phyloP scores from a whole-genome alignment of 768 basidiomycete genomes.

The Sarcomyxa edulis region DNA sequence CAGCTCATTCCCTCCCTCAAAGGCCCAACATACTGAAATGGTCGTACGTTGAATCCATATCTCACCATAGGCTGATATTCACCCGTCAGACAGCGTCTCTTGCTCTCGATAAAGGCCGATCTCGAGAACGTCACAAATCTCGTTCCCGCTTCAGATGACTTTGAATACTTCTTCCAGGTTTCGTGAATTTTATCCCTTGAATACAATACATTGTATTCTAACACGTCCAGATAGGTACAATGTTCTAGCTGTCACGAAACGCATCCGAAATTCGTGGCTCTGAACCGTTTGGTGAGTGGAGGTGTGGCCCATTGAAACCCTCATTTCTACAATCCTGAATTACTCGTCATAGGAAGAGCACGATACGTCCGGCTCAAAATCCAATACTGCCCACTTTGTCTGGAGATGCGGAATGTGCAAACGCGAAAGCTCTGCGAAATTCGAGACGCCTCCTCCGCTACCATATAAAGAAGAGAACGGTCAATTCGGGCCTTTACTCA shows the following conservation, averaged over 20 bases:
- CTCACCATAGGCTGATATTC: no score
- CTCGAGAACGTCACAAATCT: constrained; percentile 76
- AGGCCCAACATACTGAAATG: no score
- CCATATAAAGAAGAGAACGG: constrained; percentile 61
- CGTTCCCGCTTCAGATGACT: constrained; percentile 58
- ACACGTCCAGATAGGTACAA: constrained; percentile 51
- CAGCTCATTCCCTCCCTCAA: no score
- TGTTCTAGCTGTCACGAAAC: constrained; percentile 77
- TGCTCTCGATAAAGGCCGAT: constrained; percentile 71
- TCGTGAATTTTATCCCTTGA: constrained; percentile 1
- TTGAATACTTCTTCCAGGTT: constrained; percentile 80
- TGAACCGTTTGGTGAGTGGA: constrained; percentile 65
- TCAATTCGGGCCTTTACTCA: constrained; percentile 58
- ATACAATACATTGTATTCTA: no score
- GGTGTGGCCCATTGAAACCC: constrained; percentile 5
- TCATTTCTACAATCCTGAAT: constrained; percentile 1
- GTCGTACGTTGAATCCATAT: no score
- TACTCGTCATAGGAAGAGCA: constrained; percentile 49
- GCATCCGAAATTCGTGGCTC: constrained; percentile 65
- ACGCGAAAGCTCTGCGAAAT: constrained; percentile 79
- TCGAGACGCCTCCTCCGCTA: constrained; percentile 46
- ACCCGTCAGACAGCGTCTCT: constrained; percentile 34
- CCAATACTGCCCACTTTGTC: constrained; percentile 70
- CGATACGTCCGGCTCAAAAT: constrained; percentile 62
- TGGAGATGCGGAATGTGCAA: constrained; percentile 79